A percentile compares a stretch with the other conserved stretches of the same genome.
Conservation (phyloP, 495 filamentous ascomycete species). For the Clavariopsis aquatica region DNA sequence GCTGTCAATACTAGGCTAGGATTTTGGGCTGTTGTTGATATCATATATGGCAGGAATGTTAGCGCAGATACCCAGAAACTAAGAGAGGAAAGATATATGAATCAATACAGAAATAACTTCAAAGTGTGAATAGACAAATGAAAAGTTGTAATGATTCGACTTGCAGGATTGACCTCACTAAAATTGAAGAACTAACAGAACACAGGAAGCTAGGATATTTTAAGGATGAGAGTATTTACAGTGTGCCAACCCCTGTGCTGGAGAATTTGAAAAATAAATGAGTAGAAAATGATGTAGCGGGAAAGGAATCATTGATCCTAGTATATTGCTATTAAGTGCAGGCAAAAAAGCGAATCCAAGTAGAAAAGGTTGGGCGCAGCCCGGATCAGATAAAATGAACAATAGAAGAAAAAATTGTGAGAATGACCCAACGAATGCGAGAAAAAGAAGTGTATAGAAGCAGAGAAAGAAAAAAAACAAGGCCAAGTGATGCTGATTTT, state of each 20-base stretch:
- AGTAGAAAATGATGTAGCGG: neutral
- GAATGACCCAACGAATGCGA: neutral
- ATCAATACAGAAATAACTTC: neutral
- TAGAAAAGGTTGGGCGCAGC: neutral
- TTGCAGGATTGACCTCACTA: no score
- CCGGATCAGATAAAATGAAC: neutral
- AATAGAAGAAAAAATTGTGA: neutral
- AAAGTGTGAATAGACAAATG: no score
- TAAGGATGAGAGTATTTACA: no score
- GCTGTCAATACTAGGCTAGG: neutral
- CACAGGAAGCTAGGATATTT: no score
- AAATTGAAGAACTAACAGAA: no score
- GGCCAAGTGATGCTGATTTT: no score
- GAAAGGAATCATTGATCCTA: conserved; percentile 4
- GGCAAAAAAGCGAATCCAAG: neutral
- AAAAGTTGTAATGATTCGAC: no score
- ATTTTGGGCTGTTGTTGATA: neutral
- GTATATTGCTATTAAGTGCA: neutral
- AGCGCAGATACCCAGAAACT: neutral
- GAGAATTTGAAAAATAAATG: no score
- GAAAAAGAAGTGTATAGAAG: no score
- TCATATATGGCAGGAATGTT: neutral
- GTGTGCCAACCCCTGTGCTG: no score
- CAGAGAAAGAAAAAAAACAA: no score
- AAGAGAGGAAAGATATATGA: neutral